Evolutionary conservation across 2,329 filamentous ascomycete species (phyloP), one percentile per base, ranked within the genome.

Genomic region (Aspergillus sp.): DNA sequence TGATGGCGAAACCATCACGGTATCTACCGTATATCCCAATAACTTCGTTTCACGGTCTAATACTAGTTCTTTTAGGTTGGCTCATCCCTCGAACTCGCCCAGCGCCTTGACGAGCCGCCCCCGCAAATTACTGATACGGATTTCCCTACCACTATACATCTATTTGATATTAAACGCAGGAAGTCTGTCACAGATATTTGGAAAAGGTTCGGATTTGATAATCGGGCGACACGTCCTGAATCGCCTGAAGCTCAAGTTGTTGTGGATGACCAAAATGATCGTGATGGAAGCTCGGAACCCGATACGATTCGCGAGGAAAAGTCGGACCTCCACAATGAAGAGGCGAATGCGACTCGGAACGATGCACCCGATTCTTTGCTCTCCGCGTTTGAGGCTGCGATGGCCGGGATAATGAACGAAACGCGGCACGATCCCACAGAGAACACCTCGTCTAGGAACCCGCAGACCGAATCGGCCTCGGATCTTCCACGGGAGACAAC

Each of bases 141-240:
- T 20, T 51, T 52, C 27, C 57, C 63, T 12, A 62, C 57, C 24
- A 67, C 72, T 19, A 75, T 79, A 68, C 78, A 80, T 64, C 67
- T 79, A 46, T 80, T 80, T 63, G 77, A 80, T 61, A 78, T 80
- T 55, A 70, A 69, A 56, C 73, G 74, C 51, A 72, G 75, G 39
- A 72, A 71, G 42, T 74, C 74, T 8, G 68, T 76, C 12, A 69
- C 70, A 5, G 69, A 76, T 46, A 57, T 75, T 33, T 79, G 76
- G 76, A 73, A 69, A 55, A 62, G 61, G 33, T 73, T 69, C 56
- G 70, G 73, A 52, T 55, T 48, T 30, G 60, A 61, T 15, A 46
- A 59, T 27, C 24, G 19, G 15, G 13, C 3, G 44, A 45, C 4
- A 22, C 41, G 19, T 4, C 33, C 37, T 39, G 49, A 50, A 40